Base-by-base conservation (phyloP, 441 rosid genomes). In the Gossypium schwendimanii region DNA sequence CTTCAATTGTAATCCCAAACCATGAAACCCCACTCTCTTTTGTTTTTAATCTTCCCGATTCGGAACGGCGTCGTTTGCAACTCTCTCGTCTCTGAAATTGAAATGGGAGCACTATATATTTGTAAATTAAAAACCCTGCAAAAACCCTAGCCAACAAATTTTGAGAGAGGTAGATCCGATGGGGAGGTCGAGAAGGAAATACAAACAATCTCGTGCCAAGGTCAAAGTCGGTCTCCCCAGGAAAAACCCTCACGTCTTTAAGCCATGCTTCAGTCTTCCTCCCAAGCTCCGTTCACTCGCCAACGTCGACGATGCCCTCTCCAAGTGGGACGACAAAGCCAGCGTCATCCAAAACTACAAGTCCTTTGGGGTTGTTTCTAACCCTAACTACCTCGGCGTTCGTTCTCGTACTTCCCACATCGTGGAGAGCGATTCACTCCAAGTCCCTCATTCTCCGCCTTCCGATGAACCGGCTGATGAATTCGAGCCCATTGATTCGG, bases 151-250 rank as follows among this genome's bases (percentile, higher is more conserved):
- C 61, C 49, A 6, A 71, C 17, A 28, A 67, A 39, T 39, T 39
- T 10, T 20, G 26, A 3, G 62, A 59, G 23, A 53, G 12, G 20
- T 55, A 26, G 63, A 59, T 59, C 63, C 63, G 77, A 91, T 91
- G 97, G 97, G 94, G 73, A 77, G 94, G 67, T 91, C 94, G 0
- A 87, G 94, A 74, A 84, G 97, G 69, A 92, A 89, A 82, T 89
- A 86, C 87, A 88, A 83, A 78, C 76, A 75, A 57, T 89, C 98
- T 33, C 83, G 89, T 76, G 68, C 92, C 3, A 92, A 92, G 84
- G 96, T 92, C 12, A 83, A 74, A 6, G 96, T 90, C 6, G 89
- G 85, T 71, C 96, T 92, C 1, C 94, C 94, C 0, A 88, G 84
- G 89, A 90, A 86, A 59, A 84, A 88, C 49, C 93, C 92, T 14